phyloP scores from a whole-genome alignment of 2,329 filamentous ascomycete genomes.

The Rachicladosporium sp. region DNA sequence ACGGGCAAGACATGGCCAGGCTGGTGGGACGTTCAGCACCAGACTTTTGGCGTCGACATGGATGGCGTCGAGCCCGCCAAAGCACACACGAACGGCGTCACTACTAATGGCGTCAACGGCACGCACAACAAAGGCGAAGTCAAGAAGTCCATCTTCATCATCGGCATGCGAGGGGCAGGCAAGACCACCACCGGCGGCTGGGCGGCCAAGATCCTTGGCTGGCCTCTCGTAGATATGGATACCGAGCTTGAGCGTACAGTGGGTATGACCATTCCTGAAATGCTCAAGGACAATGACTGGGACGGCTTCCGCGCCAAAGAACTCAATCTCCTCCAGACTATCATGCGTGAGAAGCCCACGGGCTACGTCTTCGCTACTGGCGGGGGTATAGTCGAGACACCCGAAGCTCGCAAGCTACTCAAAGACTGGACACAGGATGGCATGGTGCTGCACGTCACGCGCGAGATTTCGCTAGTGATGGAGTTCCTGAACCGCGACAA shows the following conservation, averaged over 20 bases:
- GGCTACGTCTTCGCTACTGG: constrained; percentile 86
- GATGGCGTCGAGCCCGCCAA: constrained; percentile 53
- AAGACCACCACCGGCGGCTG: constrained; percentile 89
- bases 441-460: constrained; percentile 74
- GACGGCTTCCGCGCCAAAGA: constrained; percentile 76
- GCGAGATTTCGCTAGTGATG: constrained; percentile 78
- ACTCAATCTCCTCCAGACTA: constrained; percentile 56
- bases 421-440: constrained; percentile 66
- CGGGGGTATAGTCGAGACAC: constrained; percentile 80
- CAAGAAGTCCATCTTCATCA: constrained; percentile 71
- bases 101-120: constrained; percentile 20
- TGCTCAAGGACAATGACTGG: constrained; percentile 73
- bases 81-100: constrained; percentile 12
- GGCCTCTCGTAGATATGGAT: constrained; percentile 78
- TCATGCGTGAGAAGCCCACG: constrained; percentile 60
- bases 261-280: constrained; percentile 69
- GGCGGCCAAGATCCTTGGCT: constrained; percentile 63
- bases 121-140: constrained; percentile 20
- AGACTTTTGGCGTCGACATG: constrained; percentile 64
- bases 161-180: constrained; percentile 93
- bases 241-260: constrained; percentile 66
- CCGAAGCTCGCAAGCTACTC: constrained; percentile 65
- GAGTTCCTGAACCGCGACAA: constrained; percentile 81
- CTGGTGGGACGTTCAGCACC: constrained; percentile 86
- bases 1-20: constrained; percentile 97